Conservation (phyloP, 2,329 filamentous ascomycete genomes). For the Diaporthe vexans region DNA sequence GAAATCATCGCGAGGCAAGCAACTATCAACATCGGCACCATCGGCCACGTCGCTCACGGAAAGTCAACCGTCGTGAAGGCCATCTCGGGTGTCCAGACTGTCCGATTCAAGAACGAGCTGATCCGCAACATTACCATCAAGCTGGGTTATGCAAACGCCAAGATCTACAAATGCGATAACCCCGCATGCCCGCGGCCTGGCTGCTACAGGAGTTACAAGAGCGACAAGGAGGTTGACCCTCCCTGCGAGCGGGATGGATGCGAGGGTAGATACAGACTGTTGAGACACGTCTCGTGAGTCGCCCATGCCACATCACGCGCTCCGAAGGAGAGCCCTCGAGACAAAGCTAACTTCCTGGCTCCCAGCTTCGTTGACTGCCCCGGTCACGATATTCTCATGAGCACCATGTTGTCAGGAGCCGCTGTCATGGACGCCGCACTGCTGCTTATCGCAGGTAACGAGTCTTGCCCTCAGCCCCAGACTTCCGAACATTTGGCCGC, state of each 20-base stretch:
- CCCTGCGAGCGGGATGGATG: conserved; percentile 96
- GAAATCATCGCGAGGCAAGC: conserved; percentile 98
- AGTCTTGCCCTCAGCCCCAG: conserved; percentile 97
- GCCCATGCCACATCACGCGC: conserved; percentile 9
- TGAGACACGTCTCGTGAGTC: conserved; percentile 92
- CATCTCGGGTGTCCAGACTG: conserved; percentile 98
- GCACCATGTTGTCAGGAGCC: conserved; percentile 99
- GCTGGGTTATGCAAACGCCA: conserved; percentile 98
- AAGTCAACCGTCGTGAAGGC: conserved; percentile 99
- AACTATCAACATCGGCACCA: conserved; percentile 98
- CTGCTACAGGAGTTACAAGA: conserved; percentile 98
- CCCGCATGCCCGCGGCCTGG: conserved; percentile 90
- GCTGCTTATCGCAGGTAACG: conserved; percentile 96
- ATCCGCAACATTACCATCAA: conserved; percentile 99
- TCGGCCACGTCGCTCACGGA: conserved; percentile 98
- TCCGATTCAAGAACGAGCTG: conserved; percentile 99
- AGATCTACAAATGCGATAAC: conserved; percentile 99
- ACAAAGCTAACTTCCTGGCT: conserved; percentile 45
- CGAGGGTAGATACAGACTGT: conserved; percentile 85
- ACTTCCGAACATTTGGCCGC: conserved; percentile 98
- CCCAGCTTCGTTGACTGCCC: conserved; percentile 97
- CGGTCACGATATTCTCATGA: conserved; percentile 99
- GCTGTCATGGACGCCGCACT: conserved; percentile 99
- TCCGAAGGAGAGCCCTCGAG: conserved; percentile 28
- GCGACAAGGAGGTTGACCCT: conserved; percentile 98